Percentiles rank a stretch among this genome's conserved stretches.
phyloP scores from a whole-genome alignment of 2,329 filamentous ascomycete genomes.

The Pseudocercospora crystallina region DNA sequence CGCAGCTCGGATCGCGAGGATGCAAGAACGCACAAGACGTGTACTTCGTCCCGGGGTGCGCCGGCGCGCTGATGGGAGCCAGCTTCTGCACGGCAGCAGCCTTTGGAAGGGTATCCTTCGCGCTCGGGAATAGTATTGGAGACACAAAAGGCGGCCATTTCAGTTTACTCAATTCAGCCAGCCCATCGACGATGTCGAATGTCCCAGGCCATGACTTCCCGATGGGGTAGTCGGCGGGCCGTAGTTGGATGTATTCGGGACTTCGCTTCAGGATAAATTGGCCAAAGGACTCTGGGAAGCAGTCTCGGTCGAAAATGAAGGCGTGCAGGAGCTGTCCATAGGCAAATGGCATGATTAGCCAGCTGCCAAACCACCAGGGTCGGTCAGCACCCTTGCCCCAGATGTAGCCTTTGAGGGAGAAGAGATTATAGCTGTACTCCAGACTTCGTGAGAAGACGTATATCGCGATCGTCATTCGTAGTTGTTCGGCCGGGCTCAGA shows the following conservation, averaged over 20 bases:
- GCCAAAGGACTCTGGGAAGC: slow-evolving; percentile 57
- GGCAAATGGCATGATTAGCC: slow-evolving; percentile 52
- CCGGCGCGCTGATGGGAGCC: slow-evolving; percentile 74
- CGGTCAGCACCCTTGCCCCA: slow-evolving; percentile 47
- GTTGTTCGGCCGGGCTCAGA: slow-evolving; percentile 67
- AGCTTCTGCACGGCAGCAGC: slow-evolving; percentile 62
- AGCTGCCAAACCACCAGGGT: slow-evolving; percentile 63
- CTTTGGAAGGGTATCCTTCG: slow-evolving; percentile 54
- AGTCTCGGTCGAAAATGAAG: slow-evolving; percentile 53
- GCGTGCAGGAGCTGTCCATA: slow-evolving; percentile 52
- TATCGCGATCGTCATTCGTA: slow-evolving; percentile 78
- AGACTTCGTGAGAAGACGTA: slow-evolving; percentile 77
- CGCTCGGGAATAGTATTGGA: slow-evolving; percentile 78
- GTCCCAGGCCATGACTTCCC: slow-evolving; percentile 71
- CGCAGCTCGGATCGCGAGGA: slow-evolving; percentile 81
- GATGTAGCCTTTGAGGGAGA: slow-evolving; percentile 68
- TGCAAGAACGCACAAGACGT: slow-evolving; percentile 90
- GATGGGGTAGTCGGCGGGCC: slow-evolving; percentile 71
- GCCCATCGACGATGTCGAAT: slow-evolving; percentile 74
- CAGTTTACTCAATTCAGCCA: slow-evolving; percentile 77
- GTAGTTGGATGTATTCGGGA: slow-evolving; percentile 72
- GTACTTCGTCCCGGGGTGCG: slow-evolving; percentile 81
- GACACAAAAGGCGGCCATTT: slow-evolving; percentile 87
- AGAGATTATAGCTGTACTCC: slow-evolving; percentile 82
- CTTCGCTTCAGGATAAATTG: slow-evolving; percentile 70